Evolutionary conservation across 148 eudicot species (phyloP).

Genomic region (Persicaria maculosa): DNA sequence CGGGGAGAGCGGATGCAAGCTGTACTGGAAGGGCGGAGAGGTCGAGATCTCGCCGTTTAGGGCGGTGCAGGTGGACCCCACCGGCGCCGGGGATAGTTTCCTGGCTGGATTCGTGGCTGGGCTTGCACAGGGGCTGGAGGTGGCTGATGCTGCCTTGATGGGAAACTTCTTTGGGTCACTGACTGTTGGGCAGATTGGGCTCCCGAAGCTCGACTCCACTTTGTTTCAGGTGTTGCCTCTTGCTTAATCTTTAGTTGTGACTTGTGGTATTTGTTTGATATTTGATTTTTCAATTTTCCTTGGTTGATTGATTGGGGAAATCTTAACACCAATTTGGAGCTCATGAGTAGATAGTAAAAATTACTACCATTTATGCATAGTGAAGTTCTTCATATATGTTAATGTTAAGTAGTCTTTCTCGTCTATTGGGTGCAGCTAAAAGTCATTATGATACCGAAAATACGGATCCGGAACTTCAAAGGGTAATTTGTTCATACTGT

Average conservation of each 20-base stretch:
- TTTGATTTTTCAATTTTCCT: background rate
- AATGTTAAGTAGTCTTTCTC: background rate
- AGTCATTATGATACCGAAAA: too few relatives aligned
- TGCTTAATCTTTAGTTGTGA: background rate
- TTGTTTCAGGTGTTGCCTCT: background rate
- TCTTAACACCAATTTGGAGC: background rate
- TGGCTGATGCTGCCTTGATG: constrained; percentile 80
- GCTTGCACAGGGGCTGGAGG: constrained; percentile 51
- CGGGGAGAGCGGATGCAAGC: constrained; percentile 77
- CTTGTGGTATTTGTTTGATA: background rate
- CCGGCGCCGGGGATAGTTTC: constrained; percentile 96
- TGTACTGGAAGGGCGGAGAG: constrained; percentile 68
- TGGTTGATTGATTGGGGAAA: background rate
- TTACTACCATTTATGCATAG: background rate
- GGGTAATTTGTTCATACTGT: too few relatives aligned
- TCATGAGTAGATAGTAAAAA: background rate
- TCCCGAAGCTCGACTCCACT: constrained; percentile 52
- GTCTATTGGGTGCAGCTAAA: background rate
- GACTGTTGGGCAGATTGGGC: constrained; percentile 69
- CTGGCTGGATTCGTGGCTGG: constrained; percentile 83
- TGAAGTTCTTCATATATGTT: background rate
- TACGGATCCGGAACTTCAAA: too few relatives aligned
- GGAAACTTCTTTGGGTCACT: constrained; percentile 90
- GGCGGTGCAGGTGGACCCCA: constrained; percentile 79
- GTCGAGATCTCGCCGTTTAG: constrained; percentile 48